These are phyloP conservation scores for Neostapfia colusana DNA, from an alignment of 176 grass and related monocot genomes.

Conservation along the genomic window DNA sequence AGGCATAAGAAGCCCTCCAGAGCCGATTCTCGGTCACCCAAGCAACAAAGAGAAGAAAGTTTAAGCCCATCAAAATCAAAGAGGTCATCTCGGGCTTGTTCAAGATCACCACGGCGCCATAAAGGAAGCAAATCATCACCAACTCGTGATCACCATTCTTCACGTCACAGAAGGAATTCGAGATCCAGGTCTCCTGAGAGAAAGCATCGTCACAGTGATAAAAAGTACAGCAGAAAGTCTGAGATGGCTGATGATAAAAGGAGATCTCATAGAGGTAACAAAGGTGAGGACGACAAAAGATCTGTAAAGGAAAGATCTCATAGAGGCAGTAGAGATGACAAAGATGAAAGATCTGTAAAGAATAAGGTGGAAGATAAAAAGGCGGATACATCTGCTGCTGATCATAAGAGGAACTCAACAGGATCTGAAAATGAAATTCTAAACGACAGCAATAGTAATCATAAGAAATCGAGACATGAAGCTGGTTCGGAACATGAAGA, in stretches of 20 bases:
- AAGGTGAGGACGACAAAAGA: conserved; percentile 49
- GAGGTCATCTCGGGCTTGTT: conserved; percentile 51
- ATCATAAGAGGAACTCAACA: conserved; percentile 50
- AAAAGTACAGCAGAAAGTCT: conserved; percentile 53
- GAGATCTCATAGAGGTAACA: conserved; percentile 49
- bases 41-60: conserved; percentile 56
- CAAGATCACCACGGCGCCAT: conserved; percentile 59
- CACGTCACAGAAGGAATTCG: conserved; percentile 49
- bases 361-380: conserved; percentile 53
- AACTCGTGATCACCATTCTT: conserved; percentile 45
- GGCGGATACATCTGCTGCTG: conserved; percentile 29
- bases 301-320: conserved; percentile 55
- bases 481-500: conserved; percentile 33
- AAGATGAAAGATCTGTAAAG: conserved; percentile 55
- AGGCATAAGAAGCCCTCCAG: conserved; percentile 58
- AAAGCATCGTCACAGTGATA: conserved; percentile 56
- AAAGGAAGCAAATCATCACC: conserved; percentile 64
- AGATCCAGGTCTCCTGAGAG: conserved; percentile 86
- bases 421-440: conserved; percentile 56
- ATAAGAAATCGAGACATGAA: conserved; percentile 54
- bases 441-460: conserved; percentile 41
- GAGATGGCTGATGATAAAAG: conserved; percentile 50
- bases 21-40: conserved; percentile 56
- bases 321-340: conserved; percentile 48
- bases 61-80: conserved; percentile 56